These are phyloP conservation scores for Gamarada debralockiae DNA, from an alignment of 495 filamentous ascomycete genomes.

Conservation along the genomic window DNA sequence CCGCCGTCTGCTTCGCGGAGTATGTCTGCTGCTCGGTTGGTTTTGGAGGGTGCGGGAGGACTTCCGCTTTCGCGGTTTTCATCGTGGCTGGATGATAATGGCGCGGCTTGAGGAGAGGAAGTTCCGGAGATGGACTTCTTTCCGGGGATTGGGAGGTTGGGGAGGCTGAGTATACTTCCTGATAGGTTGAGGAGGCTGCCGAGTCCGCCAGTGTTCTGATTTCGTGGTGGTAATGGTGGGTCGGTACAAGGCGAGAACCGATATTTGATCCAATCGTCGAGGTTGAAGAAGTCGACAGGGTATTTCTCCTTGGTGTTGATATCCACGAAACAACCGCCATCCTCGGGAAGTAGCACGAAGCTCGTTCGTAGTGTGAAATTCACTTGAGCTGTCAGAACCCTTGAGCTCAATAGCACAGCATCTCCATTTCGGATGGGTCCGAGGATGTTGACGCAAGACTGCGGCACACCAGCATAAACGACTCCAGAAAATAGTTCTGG, in stretches of 20 bases:
- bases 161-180: conserved; percentile 18
- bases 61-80: not conserved
- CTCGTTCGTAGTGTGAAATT: conserved; percentile 90
- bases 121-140: conserved; percentile 13
- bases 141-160: conserved; percentile 27
- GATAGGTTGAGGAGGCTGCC: conserved; percentile 19
- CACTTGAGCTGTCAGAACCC: conserved; percentile 88
- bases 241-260: conserved; percentile 73
- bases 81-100: not conserved
- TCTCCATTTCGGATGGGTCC: conserved; percentile 89
- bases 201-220: conserved; percentile 5
- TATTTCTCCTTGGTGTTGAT: conserved; percentile 77
- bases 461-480: conserved; percentile 79
- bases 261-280: conserved; percentile 75
- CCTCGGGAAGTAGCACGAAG: conserved; percentile 81
- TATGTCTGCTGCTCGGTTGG: conserved; percentile 24
- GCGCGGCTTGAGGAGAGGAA: not conserved
- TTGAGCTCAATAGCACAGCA: conserved; percentile 83
- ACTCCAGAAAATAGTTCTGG: conserved; percentile 88
- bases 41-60: conserved; percentile 18
- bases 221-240: conserved; percentile 48
- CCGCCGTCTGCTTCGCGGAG: conserved; percentile 24
- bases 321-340: conserved; percentile 86
- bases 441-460: conserved; percentile 85
- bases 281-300: conserved; percentile 79